Conservation (phyloP, 1,139 yeast species). For the Yamadazyma sp. region DNA sequence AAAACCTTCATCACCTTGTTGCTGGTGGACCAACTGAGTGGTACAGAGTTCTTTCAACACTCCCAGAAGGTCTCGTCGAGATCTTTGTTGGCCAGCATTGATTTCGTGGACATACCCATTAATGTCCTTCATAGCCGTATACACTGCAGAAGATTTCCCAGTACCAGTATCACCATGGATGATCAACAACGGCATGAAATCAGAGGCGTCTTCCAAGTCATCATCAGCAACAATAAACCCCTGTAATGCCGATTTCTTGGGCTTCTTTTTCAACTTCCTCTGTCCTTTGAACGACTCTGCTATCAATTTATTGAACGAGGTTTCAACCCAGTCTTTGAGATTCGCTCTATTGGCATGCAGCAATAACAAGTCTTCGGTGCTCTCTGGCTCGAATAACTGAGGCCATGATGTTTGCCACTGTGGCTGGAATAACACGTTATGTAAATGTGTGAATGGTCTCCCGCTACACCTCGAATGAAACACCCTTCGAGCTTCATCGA, state of each 20-base stretch:
- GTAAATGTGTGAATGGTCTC: background rate
- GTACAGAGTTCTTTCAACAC: slow-evolving; percentile 79
- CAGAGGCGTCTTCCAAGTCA: slow-evolving; percentile 28
- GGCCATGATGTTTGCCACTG: slow-evolving; percentile 38
- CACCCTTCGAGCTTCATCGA: background rate
- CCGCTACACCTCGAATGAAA: background rate
- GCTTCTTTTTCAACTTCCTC: slow-evolving; percentile 24
- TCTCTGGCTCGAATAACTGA: slow-evolving; percentile 41
- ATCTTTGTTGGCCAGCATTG: slow-evolving; percentile 69
- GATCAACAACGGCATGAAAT: slow-evolving; percentile 63
- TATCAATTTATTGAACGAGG: slow-evolving; percentile 46
- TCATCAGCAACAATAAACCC: slow-evolving; percentile 35
- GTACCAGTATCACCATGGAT: slow-evolving; percentile 72
- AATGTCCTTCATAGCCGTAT: slow-evolving; percentile 64
- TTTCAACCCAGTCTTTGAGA: slow-evolving; percentile 48
- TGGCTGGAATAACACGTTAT: background rate
- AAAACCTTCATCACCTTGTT: slow-evolving; percentile 33
- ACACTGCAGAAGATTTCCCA: slow-evolving; percentile 77
- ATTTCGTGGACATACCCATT: slow-evolving; percentile 81
- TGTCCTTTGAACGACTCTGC: slow-evolving; percentile 31
- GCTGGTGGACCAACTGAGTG: slow-evolving; percentile 71
- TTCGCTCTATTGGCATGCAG: slow-evolving; percentile 18
- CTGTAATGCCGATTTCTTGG: slow-evolving; percentile 17
- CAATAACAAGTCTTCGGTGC: slow-evolving; percentile 36
- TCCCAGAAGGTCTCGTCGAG: slow-evolving; percentile 67